Evolutionary conservation across 2,329 filamentous ascomycete genomes (phyloP).

Genomic region (Pyrenochaeta sp.): DNA sequence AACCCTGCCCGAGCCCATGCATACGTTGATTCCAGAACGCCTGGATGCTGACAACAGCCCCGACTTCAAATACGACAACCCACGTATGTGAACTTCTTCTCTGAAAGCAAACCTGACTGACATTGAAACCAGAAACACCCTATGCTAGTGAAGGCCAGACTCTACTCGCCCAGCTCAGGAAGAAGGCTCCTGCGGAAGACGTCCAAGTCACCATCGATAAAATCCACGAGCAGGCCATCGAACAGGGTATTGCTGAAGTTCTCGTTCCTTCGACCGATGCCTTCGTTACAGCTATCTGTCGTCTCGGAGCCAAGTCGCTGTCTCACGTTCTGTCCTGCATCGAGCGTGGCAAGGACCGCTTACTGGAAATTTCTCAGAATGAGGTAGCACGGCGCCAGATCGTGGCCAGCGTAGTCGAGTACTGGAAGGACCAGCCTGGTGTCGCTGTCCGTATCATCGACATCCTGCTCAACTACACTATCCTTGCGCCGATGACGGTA

Average conservation of each 20-base stretch:
- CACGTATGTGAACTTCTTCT: constrained; percentile 64
- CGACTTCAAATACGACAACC: constrained; percentile 86
- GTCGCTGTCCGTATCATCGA: constrained; percentile 92
- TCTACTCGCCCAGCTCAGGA: constrained; percentile 78
- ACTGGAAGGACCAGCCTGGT: constrained; percentile 93
- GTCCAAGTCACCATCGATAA: constrained; percentile 81
- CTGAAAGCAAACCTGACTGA: constrained; percentile 1
- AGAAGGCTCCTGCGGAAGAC: constrained; percentile 85
- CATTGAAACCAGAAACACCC: constrained; percentile 67
- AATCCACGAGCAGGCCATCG: constrained; percentile 81
- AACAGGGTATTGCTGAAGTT: constrained; percentile 74
- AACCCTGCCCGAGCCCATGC: constrained; percentile 85
- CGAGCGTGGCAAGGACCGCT: constrained; percentile 89
- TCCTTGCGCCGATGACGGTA: constrained; percentile 84
- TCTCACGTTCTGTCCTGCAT: constrained; percentile 96
- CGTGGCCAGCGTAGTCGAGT: constrained; percentile 86
- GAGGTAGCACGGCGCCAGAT: constrained; percentile 85
- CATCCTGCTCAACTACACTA: constrained; percentile 96
- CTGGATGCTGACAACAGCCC: constrained; percentile 96
- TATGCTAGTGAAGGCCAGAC: constrained; percentile 87
- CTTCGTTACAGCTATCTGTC: constrained; percentile 92
- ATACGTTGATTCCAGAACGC: constrained; percentile 79
- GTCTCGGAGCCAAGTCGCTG: constrained; percentile 91
- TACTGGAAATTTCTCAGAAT: constrained; percentile 78
- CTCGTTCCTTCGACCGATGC: constrained; percentile 89